phyloP scores from a whole-genome alignment of 2,329 filamentous ascomycete species.

The Fusarium praegraminearum region DNA sequence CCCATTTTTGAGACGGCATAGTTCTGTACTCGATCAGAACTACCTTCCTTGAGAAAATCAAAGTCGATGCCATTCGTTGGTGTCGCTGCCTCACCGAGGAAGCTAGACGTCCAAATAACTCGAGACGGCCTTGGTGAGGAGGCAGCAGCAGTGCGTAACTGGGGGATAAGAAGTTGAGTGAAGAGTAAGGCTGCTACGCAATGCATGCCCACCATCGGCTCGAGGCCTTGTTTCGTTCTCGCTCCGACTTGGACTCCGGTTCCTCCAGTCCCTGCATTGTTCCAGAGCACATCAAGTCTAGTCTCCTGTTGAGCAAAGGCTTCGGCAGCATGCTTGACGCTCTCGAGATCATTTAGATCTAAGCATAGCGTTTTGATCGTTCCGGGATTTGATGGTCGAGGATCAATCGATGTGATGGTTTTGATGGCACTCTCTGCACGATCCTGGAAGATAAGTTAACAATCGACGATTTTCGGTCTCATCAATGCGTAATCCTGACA shows the following conservation, averaged over 20 bases:
- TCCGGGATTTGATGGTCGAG: background rate
- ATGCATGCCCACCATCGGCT: background rate
- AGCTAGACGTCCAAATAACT: background rate
- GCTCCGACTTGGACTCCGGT: background rate
- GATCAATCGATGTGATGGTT: background rate
- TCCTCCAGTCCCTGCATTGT: background rate
- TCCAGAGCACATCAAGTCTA: background rate
- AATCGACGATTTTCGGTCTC: rapidly evolving
- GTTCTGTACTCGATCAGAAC: background rate
- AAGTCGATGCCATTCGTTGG: background rate
- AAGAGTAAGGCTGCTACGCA: background rate
- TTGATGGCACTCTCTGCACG: background rate
- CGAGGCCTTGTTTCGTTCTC: background rate
- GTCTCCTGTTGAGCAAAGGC: background rate
- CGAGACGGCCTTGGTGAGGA: background rate
- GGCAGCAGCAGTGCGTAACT: background rate
- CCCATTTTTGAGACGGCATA: background rate
- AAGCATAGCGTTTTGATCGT: background rate
- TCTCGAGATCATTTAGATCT: background rate
- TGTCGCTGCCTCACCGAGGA: background rate
- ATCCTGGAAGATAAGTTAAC: background rate
- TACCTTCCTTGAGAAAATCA: background rate
- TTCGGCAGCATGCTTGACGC: background rate
- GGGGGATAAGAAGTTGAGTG: background rate
- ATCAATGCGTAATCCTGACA: background rate